Conservation (phyloP, 352 stramenopile species). For the Globisporangium nunn region DNA sequence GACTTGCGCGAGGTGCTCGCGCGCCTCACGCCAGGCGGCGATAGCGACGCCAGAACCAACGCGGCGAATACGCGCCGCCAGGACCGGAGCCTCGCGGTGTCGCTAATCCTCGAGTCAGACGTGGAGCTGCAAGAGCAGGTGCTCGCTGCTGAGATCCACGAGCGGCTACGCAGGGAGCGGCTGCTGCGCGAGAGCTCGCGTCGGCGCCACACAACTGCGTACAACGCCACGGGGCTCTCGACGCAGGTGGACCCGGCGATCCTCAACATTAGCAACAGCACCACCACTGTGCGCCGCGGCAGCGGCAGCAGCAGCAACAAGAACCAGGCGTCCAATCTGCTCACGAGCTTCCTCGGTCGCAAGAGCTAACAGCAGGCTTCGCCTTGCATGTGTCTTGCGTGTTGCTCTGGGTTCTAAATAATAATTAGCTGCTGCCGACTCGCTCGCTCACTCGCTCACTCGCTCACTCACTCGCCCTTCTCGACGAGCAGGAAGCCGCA, state of each 20-base stretch:
- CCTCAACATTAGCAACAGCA: conserved; percentile 13
- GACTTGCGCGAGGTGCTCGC: conserved; percentile 25
- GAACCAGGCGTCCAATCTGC: not conserved
- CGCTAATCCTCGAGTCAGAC: conserved; percentile 26
- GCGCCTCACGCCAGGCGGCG: conserved; percentile 5
- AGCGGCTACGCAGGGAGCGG: conserved; percentile 33
- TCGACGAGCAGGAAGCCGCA: conserved; percentile 52
- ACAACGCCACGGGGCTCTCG: conserved; percentile 12
- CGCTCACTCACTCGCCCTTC: conserved; percentile 20
- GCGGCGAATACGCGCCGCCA: conserved; percentile 2
- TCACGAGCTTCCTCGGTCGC: conserved; percentile 10
- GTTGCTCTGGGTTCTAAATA: conserved; percentile 5
- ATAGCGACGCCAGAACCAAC: conserved; percentile 2
- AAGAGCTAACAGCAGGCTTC: conserved; percentile 8
- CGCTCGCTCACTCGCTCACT: conserved; percentile 2
- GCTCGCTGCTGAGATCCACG: conserved; percentile 30
- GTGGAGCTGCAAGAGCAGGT: conserved; percentile 30
- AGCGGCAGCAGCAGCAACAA: conserved; percentile 2
- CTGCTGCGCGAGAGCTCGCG: conserved; percentile 32
- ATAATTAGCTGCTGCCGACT: not conserved
- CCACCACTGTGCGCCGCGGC: conserved; percentile 8
- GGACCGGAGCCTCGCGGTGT: conserved; percentile 21
- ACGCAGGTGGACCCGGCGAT: conserved; percentile 14
- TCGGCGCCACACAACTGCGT: conserved; percentile 25
- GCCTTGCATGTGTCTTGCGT: not conserved